A percentile compares a stretch with the other conserved stretches of the same genome.
Conservation (phyloP, 2,329 filamentous ascomycete species). For the Aspergillus pseudotamarii region DNA sequence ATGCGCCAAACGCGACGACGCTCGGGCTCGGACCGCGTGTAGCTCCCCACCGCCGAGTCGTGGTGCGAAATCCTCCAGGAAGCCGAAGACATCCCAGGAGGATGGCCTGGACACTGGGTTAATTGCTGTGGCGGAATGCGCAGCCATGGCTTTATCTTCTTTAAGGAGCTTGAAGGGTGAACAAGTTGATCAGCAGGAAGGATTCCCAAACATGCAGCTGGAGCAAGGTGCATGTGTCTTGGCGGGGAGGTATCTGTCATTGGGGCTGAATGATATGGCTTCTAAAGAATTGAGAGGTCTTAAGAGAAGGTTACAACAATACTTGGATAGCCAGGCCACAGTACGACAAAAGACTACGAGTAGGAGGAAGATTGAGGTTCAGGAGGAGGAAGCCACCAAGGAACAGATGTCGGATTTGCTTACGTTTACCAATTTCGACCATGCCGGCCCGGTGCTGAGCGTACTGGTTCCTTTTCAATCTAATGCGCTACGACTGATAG, state of each 20-base stretch:
- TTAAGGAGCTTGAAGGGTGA: slow-evolving; percentile 40
- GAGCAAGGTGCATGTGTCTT: slow-evolving; percentile 48
- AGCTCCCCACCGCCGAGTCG: slow-evolving; percentile 35
- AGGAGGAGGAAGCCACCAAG: slow-evolving; percentile 34
- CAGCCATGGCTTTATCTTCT: slow-evolving; percentile 42
- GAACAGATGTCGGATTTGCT: slow-evolving; percentile 44
- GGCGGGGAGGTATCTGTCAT: slow-evolving; percentile 43
- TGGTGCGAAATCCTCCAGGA: slow-evolving; percentile 25
- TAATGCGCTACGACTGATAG: slow-evolving; percentile 43
- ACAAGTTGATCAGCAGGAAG: slow-evolving; percentile 20
- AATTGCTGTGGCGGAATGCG: slow-evolving; percentile 43
- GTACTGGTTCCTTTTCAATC: slow-evolving; percentile 45
- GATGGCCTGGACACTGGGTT: slow-evolving; percentile 27
- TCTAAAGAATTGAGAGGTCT: slow-evolving; percentile 44
- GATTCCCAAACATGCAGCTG: slow-evolving; percentile 40
- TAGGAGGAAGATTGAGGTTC: slow-evolving; percentile 14
- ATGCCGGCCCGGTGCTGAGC: slow-evolving; percentile 30
- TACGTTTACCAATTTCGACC: slow-evolving; percentile 33
- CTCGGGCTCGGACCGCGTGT: slow-evolving; percentile 19
- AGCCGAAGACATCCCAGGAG: slow-evolving; percentile 21
- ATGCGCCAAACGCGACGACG: slow-evolving; percentile 19
- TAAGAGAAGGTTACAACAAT: slow-evolving; percentile 39
- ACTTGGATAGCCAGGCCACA: slow-evolving; percentile 28
- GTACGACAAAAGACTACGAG: slow-evolving; percentile 19
- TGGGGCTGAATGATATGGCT: slow-evolving; percentile 45